Base-by-base conservation (phyloP, 2,329 filamentous ascomycete genomes). In the Penicillium verrucosum region DNA sequence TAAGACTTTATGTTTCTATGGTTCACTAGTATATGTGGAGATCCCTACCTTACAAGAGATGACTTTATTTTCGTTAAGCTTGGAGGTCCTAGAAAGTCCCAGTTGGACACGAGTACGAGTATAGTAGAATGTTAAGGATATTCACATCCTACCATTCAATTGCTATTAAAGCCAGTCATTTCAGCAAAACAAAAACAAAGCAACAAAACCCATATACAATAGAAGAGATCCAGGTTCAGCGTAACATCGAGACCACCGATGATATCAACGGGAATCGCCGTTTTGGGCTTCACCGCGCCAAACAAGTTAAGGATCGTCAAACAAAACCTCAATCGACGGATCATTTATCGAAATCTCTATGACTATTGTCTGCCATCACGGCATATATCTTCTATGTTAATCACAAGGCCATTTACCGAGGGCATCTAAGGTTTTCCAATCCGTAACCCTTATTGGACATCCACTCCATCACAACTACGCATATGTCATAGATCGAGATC, bases 261-360 rank as follows among this genome's bases (percentile, higher is more conserved):
- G 58, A 60, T 44, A 59, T 53, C 58, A 60, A 37, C 12, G 11
- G 47, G 27, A 43, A 8, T n/a, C 29, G 6, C 23, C 29, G 10
- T 40, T 43, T 10, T 7, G 1, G 27, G 36, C 36, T 21, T 49
- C 43, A 38, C 34, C 27, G 12, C 52, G 38, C 45, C 44, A 38
- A 55, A 41, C 23, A 48, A 27, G 51, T 52, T 23, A 57, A 36
- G 2, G 44, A 60, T 62, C 51, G 16, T 45, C 51, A 42, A 46
- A 34, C 23, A 44, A 34, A 12, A 5, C 21, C 29, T 14, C 37
- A 46, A 29, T 41, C 46, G 29, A 42, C 8, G 12, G 34, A 32
- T 54, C 43, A 32, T 48, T 37, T 27, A 18, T 29, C 16, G 29
- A 30, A 30, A 30, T 21, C 32, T 7, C 11, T 10, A 36, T 25